Evolutionary conservation across 805 yeast genomes (phyloP).

Genomic region (Scheffersomyces amazonensis): DNA sequence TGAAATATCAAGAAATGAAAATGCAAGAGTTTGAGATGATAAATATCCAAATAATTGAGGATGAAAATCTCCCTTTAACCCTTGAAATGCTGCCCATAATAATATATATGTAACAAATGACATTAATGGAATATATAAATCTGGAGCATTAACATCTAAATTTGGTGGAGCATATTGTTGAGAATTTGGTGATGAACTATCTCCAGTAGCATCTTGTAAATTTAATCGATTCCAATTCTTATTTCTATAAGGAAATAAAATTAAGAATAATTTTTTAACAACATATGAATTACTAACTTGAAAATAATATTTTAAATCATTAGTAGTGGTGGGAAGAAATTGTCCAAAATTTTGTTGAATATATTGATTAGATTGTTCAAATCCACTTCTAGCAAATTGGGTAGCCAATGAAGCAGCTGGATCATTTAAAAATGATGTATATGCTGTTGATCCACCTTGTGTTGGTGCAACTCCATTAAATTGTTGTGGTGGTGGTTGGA

Average conservation of each 20-base stretch:
- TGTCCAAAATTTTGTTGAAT: constrained; percentile 67
- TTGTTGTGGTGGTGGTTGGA: constrained; percentile 13
- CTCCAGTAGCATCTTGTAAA: constrained; percentile 11
- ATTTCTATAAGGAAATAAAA: constrained; percentile 83
- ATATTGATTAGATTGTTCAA: constrained; percentile 77
- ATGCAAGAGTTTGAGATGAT: constrained; percentile 82
- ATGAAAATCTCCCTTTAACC: constrained; percentile 84
- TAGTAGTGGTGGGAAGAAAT: constrained; percentile 41
- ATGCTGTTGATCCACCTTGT: constrained; percentile 7
- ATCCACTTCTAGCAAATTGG: constrained; percentile 83
- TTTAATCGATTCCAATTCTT: constrained; percentile 73
- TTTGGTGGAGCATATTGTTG: constrained; percentile 65
- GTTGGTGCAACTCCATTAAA: no score
- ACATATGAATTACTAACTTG: constrained; percentile 91
- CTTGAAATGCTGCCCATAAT: constrained; percentile 79
- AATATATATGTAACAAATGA: constrained; percentile 84
- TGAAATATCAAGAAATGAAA: constrained; percentile 70
- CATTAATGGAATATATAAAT: constrained; percentile 93
- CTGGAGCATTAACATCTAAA: constrained; percentile 93
- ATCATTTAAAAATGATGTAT: constrained; percentile 58
- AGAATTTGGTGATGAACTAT: constrained; percentile 14
- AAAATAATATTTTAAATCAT: constrained; percentile 79
- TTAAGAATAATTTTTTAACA: constrained; percentile 62
- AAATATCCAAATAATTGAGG: constrained; percentile 89
- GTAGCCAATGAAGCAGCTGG: constrained; percentile 83